Base-by-base conservation (phyloP, 73 alveolate genomes). In the Strombidium stylifer region DNA sequence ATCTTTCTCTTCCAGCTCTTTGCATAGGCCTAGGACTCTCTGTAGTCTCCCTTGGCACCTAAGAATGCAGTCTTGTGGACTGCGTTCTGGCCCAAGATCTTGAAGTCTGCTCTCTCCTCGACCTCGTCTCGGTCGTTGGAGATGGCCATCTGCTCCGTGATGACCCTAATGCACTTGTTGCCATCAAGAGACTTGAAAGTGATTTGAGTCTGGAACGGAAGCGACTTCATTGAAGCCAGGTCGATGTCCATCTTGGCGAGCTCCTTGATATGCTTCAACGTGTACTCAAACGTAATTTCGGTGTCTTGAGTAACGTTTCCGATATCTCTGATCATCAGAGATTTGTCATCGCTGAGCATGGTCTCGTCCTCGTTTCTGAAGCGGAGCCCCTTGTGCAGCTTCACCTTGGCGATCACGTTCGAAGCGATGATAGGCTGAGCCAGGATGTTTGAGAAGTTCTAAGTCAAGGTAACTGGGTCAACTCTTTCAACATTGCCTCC, bases 401-500 rank as follows among this genome's bases (percentile, higher is more conserved):
- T 84, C 12, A 94, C 64, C 45, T 57, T 72, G 45, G 84, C 79
- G 41, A 67, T 81, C 3, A 93, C 96, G 24, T 92, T 78, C 28
- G 92, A 76, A 3, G 97, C 99, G 66, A 94, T 88, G 7, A 92
- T 90, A 44, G 81, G 87, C 49, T 57, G 84, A 45, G 61, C 40
- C 37, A 92, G 78, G 34, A 94, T 85, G 42, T 87, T 92, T 6
- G 94, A 73, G 68, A 94, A 92, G 62, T 94, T 87, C 44, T 88
- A 65, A 10, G 82, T 73, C 46, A 94, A 78, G 19, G 85, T 44
- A 25, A 67, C 94, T 15, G 97, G 97, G 18, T 79, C 80, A 14
- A 94, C 97, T 53, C 97, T 76, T 28, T 81, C 76, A 35, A 94
- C 89, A 42, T 61, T 80, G 30, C 99, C 98, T 71, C 97, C 97